Percentiles rank a stretch among this genome's conserved stretches.
These are phyloP conservation scores for Turnera subulata DNA, from an alignment of 345 rosid genomes.

Conservation along the genomic window DNA sequence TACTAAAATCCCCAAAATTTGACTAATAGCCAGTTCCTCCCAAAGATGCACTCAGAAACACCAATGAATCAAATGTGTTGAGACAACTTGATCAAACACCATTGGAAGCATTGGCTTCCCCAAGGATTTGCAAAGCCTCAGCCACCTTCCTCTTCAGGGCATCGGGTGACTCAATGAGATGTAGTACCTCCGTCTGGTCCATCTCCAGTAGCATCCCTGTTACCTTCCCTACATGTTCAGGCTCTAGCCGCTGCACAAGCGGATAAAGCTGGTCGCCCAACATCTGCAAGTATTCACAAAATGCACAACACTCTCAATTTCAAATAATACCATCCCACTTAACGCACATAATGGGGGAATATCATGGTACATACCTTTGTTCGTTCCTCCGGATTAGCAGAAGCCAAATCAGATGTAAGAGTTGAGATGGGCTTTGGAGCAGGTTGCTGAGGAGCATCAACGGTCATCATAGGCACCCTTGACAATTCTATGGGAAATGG, in stretches of 20 bases:
- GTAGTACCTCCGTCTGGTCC: constrained; percentile 33
- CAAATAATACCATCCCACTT: too few relatives aligned
- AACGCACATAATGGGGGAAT: too few relatives aligned
- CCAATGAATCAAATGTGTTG: constrained; percentile 7
- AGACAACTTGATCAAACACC: constrained; percentile 37
- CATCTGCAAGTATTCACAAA: constrained; percentile 12
- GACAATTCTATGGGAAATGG: constrained; percentile 41
- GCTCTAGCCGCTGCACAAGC: constrained; percentile 27
- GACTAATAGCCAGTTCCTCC: too few relatives aligned
- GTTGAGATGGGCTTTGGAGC: constrained; percentile 34
- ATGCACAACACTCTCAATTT: neutral
- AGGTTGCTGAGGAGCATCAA: constrained; percentile 25
- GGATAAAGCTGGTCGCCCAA: constrained; percentile 29
- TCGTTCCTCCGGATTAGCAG: constrained; percentile 36
- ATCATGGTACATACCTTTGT: constrained; percentile 9
- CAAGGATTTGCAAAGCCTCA: constrained; percentile 49
- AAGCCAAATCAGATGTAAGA: constrained; percentile 54
- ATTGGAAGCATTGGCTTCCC: constrained; percentile 27
- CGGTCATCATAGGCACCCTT: constrained; percentile 29
- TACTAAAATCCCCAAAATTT: too few relatives aligned
- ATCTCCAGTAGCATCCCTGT: constrained; percentile 36
- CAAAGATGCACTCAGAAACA: constrained; percentile 7
- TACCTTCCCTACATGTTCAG: constrained; percentile 27
- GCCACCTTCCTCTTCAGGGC: constrained; percentile 28
- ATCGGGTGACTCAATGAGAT: constrained; percentile 29